Evolutionary conservation across 176 grass and related monocot genomes (phyloP), one percentile per base, ranked within the genome.

Genomic region (Rhynchospora pubera): DNA sequence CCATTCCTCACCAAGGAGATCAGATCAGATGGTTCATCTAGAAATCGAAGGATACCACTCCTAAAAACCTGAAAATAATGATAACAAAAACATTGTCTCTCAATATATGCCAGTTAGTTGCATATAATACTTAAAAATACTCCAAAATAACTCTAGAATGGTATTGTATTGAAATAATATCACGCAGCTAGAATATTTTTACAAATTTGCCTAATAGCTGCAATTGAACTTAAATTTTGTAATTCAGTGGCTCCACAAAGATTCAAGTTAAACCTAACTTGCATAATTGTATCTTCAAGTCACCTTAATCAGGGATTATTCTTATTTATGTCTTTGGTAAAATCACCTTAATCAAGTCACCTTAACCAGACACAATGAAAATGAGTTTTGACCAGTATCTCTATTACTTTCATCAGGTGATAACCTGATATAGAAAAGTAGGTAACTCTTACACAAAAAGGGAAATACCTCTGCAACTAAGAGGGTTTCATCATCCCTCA

Each of bases 1-100:
- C 86, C 96, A 85, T 98, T 92, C 67, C 92, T 93, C 79, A 98
- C 84, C 85, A 93, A 79, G 5, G 87, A 94, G 85, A 98, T 85
- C 11, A 81, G 85, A 89, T 95, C 92, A 79, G 90, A 98, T 57
- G 96, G 91, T 9, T 94, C 92, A 68, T 98, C 96, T 44, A 98
- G 84, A 86, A 89, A 98, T 45, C 89, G 85, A 58, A 98, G 84
- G 48, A 98, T 98, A 51, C 79, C 18, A 77, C 92, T 88, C 84
- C 90, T 92, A 88, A 88, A 98, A 21, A 94, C 89, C 96, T 94
- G 90, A 83, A 83, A 32, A 85, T 79, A 89, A 77, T 84, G 34
- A 86, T 62, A 61, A 32, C 53, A 55, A 19, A 79, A 89, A 48
- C 34, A 39, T 68, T 56, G 23, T 3, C 22, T 32, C 72, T 52